A percentile compares a stretch with the other conserved stretches of the same genome.
phyloP scores from a whole-genome alignment of 345 rosid genomes.

The Eucalyptus microcorys region DNA sequence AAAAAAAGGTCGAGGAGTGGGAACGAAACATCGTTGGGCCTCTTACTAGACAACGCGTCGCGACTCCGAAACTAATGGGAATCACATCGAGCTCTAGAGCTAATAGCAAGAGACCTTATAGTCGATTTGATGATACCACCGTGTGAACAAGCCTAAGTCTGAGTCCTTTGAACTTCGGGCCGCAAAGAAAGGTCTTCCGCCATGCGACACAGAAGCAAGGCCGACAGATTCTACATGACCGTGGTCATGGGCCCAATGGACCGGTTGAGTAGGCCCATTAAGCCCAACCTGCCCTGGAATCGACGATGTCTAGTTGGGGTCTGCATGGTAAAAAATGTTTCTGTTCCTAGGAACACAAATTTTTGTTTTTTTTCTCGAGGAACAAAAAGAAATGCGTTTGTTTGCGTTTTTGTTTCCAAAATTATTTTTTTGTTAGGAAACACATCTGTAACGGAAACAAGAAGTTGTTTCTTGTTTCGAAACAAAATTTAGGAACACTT shows the following conservation, averaged over 20 bases:
- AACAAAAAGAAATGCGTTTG: no score
- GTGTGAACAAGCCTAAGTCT: not conserved
- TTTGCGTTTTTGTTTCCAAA: no score
- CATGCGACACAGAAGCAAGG: not conserved
- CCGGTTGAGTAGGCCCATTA: not conserved
- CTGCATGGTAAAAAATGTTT: no score
- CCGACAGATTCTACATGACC: not conserved
- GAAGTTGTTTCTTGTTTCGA: no score
- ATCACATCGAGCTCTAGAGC: not conserved
- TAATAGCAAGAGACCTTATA: not conserved
- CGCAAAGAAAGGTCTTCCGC: not conserved
- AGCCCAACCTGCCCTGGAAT: not conserved
- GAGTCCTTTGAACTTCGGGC: not conserved
- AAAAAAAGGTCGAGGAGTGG: not conserved
- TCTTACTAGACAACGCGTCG: not conserved
- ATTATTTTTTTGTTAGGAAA: no score
- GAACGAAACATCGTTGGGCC: not conserved
- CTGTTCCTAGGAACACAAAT: no score
- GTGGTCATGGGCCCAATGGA: not conserved
- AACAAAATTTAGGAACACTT: no score
- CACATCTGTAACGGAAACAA: no score
- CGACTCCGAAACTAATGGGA: not conserved
- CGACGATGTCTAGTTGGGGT: not conserved
- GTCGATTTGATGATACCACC: not conserved
- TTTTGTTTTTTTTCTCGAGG: no score